Evolutionary conservation across 805 yeast species (phyloP).

Genomic region (Starmerella ratchasimensis): DNA sequence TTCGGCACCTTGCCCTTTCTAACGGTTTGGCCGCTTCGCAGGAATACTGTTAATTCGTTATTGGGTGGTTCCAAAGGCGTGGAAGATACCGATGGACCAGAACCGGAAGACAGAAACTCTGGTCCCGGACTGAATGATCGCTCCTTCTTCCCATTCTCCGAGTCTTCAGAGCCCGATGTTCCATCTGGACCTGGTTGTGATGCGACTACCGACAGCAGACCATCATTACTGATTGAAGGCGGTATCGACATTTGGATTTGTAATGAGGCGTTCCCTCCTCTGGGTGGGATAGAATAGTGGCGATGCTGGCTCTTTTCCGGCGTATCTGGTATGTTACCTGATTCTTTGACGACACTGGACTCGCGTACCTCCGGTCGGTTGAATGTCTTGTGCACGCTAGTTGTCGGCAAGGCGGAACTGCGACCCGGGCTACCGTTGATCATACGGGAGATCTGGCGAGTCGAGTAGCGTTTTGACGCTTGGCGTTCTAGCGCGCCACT

Average conservation of each 20-base stretch:
- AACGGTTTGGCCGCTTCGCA: slow-evolving; percentile 24
- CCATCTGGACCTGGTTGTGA: too few relatives aligned
- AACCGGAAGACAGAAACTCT: too few relatives aligned
- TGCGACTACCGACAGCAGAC: too few relatives aligned
- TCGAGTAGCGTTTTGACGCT: slow-evolving; percentile 87
- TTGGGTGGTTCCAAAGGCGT: too few relatives aligned
- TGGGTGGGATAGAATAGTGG: neutral
- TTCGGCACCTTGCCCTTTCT: slow-evolving; percentile 16
- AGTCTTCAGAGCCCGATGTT: too few relatives aligned
- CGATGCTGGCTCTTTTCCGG: slow-evolving; percentile 1
- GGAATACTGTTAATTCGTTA: slow-evolving; percentile 21
- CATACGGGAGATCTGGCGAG: slow-evolving; percentile 76
- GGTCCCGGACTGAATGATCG: too few relatives aligned
- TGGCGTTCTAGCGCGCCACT: slow-evolving; percentile 76
- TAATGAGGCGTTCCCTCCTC: too few relatives aligned
- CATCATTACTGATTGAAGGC: too few relatives aligned
- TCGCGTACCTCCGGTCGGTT: slow-evolving; percentile 18
- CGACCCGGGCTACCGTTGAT: slow-evolving; percentile 16
- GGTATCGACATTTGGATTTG: too few relatives aligned
- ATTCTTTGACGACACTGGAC: slow-evolving; percentile 9
- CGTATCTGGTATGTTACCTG: neutral
- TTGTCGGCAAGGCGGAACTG: slow-evolving; percentile 16
- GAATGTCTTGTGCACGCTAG: slow-evolving; percentile 14
- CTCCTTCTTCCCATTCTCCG: too few relatives aligned
- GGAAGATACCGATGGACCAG: too few relatives aligned